Conservation (phyloP, 306 rosid species). For the Medicago arabica region DNA sequence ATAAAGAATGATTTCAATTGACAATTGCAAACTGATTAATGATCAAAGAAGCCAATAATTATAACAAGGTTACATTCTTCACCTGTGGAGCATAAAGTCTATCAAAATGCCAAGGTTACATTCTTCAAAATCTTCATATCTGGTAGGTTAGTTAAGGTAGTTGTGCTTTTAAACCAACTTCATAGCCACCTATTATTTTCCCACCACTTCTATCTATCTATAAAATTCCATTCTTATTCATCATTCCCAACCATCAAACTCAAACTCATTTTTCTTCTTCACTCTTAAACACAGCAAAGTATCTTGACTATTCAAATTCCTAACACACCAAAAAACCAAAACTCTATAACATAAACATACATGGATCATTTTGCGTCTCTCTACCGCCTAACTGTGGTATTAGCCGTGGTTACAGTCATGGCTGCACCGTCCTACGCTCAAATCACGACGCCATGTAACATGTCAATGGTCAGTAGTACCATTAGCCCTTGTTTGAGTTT, state of each 20-base stretch:
- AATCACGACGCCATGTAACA: slow-evolving; percentile 62
- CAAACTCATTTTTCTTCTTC: slow-evolving; percentile 8
- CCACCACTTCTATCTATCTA: slow-evolving; percentile 48
- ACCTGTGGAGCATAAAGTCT: slow-evolving; percentile 5
- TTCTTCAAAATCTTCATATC: slow-evolving; percentile 24
- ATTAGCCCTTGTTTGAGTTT: slow-evolving; percentile 69
- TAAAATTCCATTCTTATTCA: slow-evolving; percentile 53
- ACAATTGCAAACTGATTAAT: slow-evolving; percentile 1
- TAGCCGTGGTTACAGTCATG: slow-evolving; percentile 44
- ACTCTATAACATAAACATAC: not conserved
- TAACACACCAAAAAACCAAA: not conserved
- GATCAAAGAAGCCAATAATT: not conserved
- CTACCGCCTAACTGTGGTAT: slow-evolving; percentile 28
- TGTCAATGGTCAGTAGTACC: slow-evolving; percentile 49
- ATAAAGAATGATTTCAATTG: slow-evolving; percentile 38
- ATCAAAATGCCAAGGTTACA: slow-evolving; percentile 33
- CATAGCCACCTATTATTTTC: slow-evolving; percentile 35
- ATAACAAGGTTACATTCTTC: slow-evolving; percentile 4
- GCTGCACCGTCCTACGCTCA: slow-evolving; percentile 53
- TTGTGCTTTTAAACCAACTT: slow-evolving; percentile 78
- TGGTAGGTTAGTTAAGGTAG: slow-evolving; percentile 61
- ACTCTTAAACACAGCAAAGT: not conserved
- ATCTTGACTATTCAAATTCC: slow-evolving; percentile 18
- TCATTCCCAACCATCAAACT: slow-evolving; percentile 29
- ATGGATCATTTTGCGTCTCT: slow-evolving; percentile 47